Percentiles rank a stretch among this genome's conserved stretches.
phyloP scores from a whole-genome alignment of 179 eudicot genomes.

The Gypsophila paniculata region DNA sequence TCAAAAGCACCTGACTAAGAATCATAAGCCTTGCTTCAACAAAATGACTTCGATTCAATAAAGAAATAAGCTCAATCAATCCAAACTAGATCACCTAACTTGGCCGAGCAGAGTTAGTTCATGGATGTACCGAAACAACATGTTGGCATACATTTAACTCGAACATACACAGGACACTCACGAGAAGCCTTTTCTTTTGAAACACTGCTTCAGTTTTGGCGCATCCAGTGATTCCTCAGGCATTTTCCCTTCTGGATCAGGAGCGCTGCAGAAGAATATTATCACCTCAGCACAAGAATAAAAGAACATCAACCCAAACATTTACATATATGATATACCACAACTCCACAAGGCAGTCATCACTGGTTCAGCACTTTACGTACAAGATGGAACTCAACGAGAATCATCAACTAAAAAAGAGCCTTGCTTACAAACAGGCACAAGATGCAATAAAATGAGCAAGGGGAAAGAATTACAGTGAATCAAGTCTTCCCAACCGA shows the following conservation, averaged over 20 bases:
- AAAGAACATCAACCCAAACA: too few relatives aligned
- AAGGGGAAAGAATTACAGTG: conserved; percentile 46
- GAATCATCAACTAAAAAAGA: not conserved
- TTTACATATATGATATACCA: not conserved
- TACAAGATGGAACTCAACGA: not conserved
- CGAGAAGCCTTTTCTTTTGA: conserved; percentile 85
- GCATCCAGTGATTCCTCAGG: conserved; percentile 86
- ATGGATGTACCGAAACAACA: not conserved
- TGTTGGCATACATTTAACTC: not conserved
- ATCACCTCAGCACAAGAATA: not conserved
- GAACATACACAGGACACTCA: conserved; percentile 41
- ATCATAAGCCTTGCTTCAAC: not conserved
- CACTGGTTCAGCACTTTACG: not conserved
- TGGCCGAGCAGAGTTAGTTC: not conserved
- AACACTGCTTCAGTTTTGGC: conserved; percentile 55
- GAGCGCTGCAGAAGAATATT: conserved; percentile 39
- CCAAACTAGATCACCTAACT: not conserved
- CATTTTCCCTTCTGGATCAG: conserved; percentile 86
- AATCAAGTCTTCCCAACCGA: conserved; percentile 75
- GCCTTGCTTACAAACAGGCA: not conserved
- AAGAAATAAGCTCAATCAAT: not conserved
- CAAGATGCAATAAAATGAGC: not conserved
- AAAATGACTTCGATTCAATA: not conserved
- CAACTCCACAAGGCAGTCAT: not conserved
- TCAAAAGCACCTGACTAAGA: not conserved